Evolutionary conservation across 768 basidiomycete genomes (phyloP).

Genomic region (Fistulinella prunicolor): DNA sequence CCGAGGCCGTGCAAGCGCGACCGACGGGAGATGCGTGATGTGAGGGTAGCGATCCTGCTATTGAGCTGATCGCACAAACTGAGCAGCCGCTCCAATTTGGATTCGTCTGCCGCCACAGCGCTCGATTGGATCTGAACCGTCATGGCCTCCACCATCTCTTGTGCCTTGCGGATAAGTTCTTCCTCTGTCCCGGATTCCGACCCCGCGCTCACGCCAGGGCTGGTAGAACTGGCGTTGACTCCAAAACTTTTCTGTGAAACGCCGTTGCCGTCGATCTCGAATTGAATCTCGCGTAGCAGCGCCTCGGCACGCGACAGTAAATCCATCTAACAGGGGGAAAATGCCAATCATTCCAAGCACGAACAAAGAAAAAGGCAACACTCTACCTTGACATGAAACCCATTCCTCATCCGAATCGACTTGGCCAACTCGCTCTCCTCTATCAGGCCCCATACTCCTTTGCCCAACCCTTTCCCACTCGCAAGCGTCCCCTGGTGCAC

Average conservation of each 20-base stretch:
- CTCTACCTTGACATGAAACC: slow-evolving; percentile 43
- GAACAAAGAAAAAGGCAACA: slow-evolving; percentile 29
- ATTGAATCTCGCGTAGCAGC: slow-evolving; percentile 40
- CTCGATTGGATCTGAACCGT: slow-evolving; percentile 46
- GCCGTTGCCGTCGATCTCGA: not conserved
- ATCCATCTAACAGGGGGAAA: slow-evolving; percentile 8
- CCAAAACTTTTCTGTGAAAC: not conserved
- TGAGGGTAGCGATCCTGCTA: slow-evolving; percentile 48
- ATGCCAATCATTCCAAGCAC: not conserved
- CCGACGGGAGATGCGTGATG: slow-evolving; percentile 36
- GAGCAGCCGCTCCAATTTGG: slow-evolving; percentile 65
- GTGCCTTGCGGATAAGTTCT: slow-evolving; percentile 50
- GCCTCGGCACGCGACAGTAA: slow-evolving; percentile 37
- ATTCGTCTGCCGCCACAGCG: slow-evolving; percentile 47
- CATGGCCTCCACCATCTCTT: slow-evolving; percentile 51
- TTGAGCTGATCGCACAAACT: slow-evolving; percentile 70
- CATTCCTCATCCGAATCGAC: slow-evolving; percentile 51
- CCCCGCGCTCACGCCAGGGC: not conserved
- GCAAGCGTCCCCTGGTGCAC: slow-evolving; percentile 20
- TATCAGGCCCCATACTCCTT: slow-evolving; percentile 81
- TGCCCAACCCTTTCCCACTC: slow-evolving; percentile 55
- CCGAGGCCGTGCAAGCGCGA: slow-evolving; percentile 47
- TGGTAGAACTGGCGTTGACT: not conserved
- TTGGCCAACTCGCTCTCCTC: slow-evolving; percentile 82
- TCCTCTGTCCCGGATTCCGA: not conserved